Conservation (phyloP, 2,329 filamentous ascomycete genomes). For the Colletotrichum somersetense region DNA sequence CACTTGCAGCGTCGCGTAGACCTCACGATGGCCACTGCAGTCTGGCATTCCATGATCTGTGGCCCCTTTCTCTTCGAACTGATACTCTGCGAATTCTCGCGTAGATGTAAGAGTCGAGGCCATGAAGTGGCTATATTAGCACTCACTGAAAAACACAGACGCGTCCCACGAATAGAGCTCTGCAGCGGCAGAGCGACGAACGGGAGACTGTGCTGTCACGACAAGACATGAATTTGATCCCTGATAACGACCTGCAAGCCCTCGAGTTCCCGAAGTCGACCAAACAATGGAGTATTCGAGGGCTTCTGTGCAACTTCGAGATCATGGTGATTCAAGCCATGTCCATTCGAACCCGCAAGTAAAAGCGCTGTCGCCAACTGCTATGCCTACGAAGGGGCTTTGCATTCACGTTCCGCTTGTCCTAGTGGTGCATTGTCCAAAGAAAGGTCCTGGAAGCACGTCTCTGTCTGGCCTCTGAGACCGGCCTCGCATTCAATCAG, state of each 20-base stretch:
- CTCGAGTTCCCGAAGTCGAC: background rate
- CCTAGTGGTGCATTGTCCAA: background rate
- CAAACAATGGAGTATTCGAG: background rate
- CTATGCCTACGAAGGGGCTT: background rate
- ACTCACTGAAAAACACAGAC: background rate
- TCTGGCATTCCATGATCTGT: background rate
- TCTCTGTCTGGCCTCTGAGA: background rate
- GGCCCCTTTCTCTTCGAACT: background rate
- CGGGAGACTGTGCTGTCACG: constrained; percentile 18
- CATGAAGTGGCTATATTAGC: background rate
- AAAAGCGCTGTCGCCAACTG: background rate
- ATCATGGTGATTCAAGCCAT: background rate
- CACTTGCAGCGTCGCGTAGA: too few relatives aligned
- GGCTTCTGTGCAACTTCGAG: constrained; percentile 4
- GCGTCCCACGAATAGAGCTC: constrained; percentile 1
- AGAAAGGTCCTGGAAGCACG: background rate
- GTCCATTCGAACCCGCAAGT: background rate
- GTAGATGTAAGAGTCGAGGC: background rate
- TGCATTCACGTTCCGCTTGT: constrained; percentile 3
- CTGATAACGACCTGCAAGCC: background rate
- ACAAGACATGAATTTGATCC: background rate
- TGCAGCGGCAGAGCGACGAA: background rate
- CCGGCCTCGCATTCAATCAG: too few relatives aligned
- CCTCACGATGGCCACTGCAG: background rate
- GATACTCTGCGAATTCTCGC: background rate